Conservation (phyloP, 1,284 basidiomycete species). For the Boletellus sp. region DNA sequence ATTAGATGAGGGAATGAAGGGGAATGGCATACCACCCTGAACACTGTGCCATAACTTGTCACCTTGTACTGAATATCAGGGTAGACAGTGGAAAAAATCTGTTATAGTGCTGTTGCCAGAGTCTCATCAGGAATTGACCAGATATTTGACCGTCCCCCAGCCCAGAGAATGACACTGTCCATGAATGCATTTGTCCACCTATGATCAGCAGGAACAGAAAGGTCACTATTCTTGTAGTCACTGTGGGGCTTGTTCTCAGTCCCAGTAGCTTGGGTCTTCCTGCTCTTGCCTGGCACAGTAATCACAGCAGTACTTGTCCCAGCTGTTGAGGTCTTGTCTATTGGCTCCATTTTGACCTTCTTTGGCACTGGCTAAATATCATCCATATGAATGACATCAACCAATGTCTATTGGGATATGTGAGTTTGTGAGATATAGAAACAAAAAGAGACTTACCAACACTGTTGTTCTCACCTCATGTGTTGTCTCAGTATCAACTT, state of each 20-base stretch:
- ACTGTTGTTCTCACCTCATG: no score
- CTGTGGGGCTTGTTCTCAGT: neutral
- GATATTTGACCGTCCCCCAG: constrained; percentile 3
- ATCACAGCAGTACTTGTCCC: neutral
- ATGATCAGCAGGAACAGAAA: constrained; percentile 1
- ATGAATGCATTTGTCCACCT: neutral
- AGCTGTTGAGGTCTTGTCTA: no score
- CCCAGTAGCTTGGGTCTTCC: no score
- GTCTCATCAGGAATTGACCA: constrained; percentile 8
- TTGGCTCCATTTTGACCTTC: constrained; percentile 1
- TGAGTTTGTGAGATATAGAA: no score
- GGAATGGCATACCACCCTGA: constrained; percentile 7
- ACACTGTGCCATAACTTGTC: constrained; percentile 1
- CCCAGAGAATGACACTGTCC: constrained; percentile 8
- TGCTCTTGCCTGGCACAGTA: no score
- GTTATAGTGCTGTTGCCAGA: constrained; percentile 5
- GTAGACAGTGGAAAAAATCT: constrained; percentile 6
- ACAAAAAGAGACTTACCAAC: no score
- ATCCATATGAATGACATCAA: neutral
- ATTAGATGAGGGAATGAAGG: neutral
- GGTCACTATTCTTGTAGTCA: constrained; percentile 7
- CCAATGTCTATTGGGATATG: neutral
- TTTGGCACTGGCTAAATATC: neutral
- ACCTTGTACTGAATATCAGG: constrained; percentile 4
- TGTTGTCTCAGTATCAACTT: neutral